Percentiles rank a stretch among this genome's conserved stretches.
These are phyloP conservation scores for Globisporangium parvum DNA, from an alignment of 352 stramenopile genomes.

Conservation along the genomic window DNA sequence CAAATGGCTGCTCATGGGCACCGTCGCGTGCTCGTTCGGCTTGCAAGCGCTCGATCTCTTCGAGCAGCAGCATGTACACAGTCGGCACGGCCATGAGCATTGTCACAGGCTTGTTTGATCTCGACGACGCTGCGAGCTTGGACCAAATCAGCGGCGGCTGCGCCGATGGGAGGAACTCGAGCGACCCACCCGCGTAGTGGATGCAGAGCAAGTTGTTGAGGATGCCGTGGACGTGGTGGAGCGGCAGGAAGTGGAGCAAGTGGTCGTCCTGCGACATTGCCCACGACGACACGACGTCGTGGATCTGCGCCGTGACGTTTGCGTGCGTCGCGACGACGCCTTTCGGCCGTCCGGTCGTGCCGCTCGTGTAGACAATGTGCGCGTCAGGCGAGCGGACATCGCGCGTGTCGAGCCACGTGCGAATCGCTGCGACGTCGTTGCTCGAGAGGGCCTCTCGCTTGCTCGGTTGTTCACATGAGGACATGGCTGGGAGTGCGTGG, in stretches of 20 bases:
- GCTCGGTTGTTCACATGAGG: neutral
- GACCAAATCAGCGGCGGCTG: conserved; percentile 60
- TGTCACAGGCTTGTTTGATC: conserved; percentile 22
- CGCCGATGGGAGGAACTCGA: conserved; percentile 74
- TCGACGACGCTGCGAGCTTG: conserved; percentile 20
- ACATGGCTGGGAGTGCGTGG: neutral
- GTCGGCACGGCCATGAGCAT: conserved; percentile 91
- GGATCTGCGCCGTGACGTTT: conserved; percentile 66
- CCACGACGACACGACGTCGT: conserved; percentile 81
- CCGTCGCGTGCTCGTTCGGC: conserved; percentile 6
- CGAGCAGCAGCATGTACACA: conserved; percentile 87
- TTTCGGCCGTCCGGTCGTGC: conserved; percentile 78
- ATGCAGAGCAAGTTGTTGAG: conserved; percentile 87
- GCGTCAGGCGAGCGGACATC: conserved; percentile 22
- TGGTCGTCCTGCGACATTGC: conserved; percentile 68
- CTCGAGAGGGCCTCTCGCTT: conserved; percentile 1
- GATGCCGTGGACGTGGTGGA: conserved; percentile 90
- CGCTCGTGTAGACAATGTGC: conserved; percentile 82
- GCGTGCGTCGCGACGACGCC: conserved; percentile 79
- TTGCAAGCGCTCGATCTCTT: conserved; percentile 45
- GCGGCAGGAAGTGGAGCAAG: conserved; percentile 85
- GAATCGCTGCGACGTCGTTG: conserved; percentile 18
- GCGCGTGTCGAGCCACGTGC: conserved; percentile 25
- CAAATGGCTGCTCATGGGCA: conserved; percentile 1
- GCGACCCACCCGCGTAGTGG: conserved; percentile 66